Base-by-base conservation (phyloP, 2,329 filamentous ascomycete genomes). In the Neofusicoccum cordaticola region DNA sequence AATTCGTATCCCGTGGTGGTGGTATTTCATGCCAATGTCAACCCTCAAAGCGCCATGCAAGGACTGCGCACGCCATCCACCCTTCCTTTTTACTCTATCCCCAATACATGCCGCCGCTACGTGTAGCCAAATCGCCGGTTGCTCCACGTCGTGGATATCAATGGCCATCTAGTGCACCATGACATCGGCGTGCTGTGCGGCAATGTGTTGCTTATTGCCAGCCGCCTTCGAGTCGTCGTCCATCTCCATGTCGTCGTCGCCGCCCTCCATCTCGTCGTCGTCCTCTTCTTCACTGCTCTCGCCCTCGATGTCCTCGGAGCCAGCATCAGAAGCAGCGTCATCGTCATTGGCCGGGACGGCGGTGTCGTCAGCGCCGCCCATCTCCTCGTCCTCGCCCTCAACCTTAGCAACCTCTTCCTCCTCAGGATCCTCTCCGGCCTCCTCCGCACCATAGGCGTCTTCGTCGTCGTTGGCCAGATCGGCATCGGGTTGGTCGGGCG, bases 401-500 rank as follows among this genome's bases (percentile, higher is more conserved):
- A 67, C 74, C 66, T 69, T 72, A 63, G 70, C 74, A 19, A 74
- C 77, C 42, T 74, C 73, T 19, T 74, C 74, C 51, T 79, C 80
- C 62, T 88, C 88, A 61, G 89, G 87, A 68, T 89, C 88, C 53
- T 92, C 92, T 15, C 87, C 88, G 42, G 79, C 79, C 77, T 97
- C 94, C 64, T 98, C 95, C 22, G 91, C 92, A 67, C 94, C 95
- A 74, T 99, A 99, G 70, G 90, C 87, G 31, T 91, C 90, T 63
- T 84, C 85, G 71, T 96, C 95, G 71, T 97, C 94, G 48, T 90
- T 90, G 60, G 86, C 85, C 50, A 90, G 85, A 74, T 99, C 96
- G 62, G 93, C 95, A 77, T 99, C 95, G 47, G 95, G 95, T 81
- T 99, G 95, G 77, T 99, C 95, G 67, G 95, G 96, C 35, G 95